phyloP scores from a whole-genome alignment of 345 rosid species.

The Cardiospermum halicacabum region DNA sequence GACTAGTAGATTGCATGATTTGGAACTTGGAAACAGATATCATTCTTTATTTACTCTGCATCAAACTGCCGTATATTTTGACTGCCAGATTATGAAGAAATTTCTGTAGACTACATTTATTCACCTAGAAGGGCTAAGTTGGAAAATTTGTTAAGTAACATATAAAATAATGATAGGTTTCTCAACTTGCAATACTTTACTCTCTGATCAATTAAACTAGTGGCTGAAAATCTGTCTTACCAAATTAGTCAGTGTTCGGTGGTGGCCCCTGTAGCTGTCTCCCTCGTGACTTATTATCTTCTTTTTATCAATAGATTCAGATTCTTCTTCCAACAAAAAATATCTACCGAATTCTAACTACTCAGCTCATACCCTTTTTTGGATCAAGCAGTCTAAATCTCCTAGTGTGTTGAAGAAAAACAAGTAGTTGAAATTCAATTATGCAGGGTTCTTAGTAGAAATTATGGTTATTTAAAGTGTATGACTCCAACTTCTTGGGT shows the following conservation, averaged over 20 bases:
- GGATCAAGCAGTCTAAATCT: not conserved
- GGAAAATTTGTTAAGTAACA: not conserved
- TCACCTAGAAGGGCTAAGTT: not conserved
- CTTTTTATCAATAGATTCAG: not conserved
- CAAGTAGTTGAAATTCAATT: not conserved
- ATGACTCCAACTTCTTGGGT: not conserved
- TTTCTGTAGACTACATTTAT: not conserved
- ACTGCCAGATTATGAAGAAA: not conserved
- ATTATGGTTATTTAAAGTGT: not conserved
- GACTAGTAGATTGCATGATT: too few species aligned
- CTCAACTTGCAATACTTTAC: not conserved
- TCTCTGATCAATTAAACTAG: not conserved
- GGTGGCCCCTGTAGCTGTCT: not conserved
- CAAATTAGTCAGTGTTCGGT: not conserved
- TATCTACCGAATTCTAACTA: not conserved
- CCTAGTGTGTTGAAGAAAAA: too few species aligned
- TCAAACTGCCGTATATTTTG: not conserved
- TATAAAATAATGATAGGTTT: not conserved
- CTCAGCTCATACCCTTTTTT: not conserved
- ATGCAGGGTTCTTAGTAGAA: not conserved
- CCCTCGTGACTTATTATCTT: slow-evolving; percentile 7
- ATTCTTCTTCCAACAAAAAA: slow-evolving; percentile 1
- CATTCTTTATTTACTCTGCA: not conserved
- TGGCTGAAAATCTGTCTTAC: not conserved
- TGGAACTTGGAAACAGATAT: not conserved